phyloP scores from a whole-genome alignment of 768 basidiomycete species.

The Candolleomyces aberdarensis region DNA sequence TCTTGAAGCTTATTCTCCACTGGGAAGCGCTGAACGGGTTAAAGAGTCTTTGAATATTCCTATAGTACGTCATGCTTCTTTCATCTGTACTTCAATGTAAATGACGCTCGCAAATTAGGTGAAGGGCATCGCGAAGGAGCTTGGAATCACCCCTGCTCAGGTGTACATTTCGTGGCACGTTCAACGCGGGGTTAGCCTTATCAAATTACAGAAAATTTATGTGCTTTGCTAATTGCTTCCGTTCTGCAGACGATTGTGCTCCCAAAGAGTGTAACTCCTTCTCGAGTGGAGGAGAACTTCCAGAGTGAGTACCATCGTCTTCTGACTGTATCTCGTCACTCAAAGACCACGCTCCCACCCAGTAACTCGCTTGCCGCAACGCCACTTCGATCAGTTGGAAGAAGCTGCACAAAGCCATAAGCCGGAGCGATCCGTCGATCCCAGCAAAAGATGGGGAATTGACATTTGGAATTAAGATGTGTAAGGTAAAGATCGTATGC shows the following conservation, averaged over 20 bases:
- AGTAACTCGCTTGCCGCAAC: conserved; percentile 29
- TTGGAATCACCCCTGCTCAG: conserved; percentile 72
- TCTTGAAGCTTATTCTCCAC: conserved; percentile 75
- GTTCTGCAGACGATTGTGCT: conserved; percentile 57
- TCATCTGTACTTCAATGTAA: neutral
- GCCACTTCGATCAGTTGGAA: conserved; percentile 44
- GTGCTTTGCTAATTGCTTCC: neutral
- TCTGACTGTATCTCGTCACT: neutral
- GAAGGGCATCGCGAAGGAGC: conserved; percentile 53
- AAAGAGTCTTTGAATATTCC: conserved; percentile 55
- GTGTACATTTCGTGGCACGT: conserved; percentile 75
- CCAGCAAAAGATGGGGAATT: conserved; percentile 58
- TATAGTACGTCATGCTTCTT: conserved; percentile 33
- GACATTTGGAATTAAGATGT: conserved; percentile 43
- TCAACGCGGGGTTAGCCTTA: conserved; percentile 60
- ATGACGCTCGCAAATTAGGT: conserved; percentile 30
- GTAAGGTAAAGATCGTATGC: no score
- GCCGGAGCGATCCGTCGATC: conserved; percentile 55
- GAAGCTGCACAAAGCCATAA: conserved; percentile 50
- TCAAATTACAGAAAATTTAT: neutral
- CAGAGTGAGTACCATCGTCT: conserved; percentile 37
- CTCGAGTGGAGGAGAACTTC: conserved; percentile 67
- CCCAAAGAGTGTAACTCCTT: conserved; percentile 74
- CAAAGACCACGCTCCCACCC: neutral
- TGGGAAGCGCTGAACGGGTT: conserved; percentile 61